Percentiles rank a stretch among this genome's conserved stretches.
Evolutionary conservation across 169 alveolate genomes (phyloP).

Genomic region (Plasmodium berghei): DNA sequence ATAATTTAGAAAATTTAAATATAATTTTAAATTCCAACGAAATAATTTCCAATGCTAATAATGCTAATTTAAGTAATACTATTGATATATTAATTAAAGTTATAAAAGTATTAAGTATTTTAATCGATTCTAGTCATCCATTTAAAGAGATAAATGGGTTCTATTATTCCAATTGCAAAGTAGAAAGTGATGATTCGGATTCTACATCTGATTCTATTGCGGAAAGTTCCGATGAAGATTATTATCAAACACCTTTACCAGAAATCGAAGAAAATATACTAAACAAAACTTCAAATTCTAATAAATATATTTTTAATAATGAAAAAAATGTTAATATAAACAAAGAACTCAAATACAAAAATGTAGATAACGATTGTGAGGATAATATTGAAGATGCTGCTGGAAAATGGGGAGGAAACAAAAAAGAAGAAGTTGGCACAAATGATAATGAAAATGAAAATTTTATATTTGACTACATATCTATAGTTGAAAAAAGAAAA

Average conservation of each 20-base stretch:
- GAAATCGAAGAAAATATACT: not conserved
- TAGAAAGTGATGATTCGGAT: not conserved
- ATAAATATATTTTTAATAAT: too few species aligned
- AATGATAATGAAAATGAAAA: not conserved
- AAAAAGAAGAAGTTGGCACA: not conserved
- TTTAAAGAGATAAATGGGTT: slow-evolving; percentile 39
- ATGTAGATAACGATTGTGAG: not conserved
- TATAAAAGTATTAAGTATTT: slow-evolving; percentile 31
- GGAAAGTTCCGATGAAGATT: too few species aligned
- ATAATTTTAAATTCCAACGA: not conserved
- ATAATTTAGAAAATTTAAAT: not conserved
- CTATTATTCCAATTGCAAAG: slow-evolving; percentile 28
- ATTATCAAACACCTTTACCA: not conserved
- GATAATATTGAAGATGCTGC: not conserved
- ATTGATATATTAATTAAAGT: slow-evolving; percentile 51
- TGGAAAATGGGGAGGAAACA: not conserved
- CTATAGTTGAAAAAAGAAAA: not conserved
- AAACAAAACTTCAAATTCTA: too few species aligned
- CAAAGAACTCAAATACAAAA: too few species aligned
- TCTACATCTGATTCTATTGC: not conserved
- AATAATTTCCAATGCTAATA: slow-evolving; percentile 8
- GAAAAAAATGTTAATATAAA: too few species aligned
- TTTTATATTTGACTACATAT: not conserved
- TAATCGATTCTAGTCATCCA: slow-evolving; percentile 30
- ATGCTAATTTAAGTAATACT: slow-evolving; percentile 6